Percentiles rank a stretch among this genome's conserved stretches.
These are phyloP conservation scores for Coriaria nepalensis DNA, from an alignment of 306 rosid genomes.

Conservation along the genomic window DNA sequence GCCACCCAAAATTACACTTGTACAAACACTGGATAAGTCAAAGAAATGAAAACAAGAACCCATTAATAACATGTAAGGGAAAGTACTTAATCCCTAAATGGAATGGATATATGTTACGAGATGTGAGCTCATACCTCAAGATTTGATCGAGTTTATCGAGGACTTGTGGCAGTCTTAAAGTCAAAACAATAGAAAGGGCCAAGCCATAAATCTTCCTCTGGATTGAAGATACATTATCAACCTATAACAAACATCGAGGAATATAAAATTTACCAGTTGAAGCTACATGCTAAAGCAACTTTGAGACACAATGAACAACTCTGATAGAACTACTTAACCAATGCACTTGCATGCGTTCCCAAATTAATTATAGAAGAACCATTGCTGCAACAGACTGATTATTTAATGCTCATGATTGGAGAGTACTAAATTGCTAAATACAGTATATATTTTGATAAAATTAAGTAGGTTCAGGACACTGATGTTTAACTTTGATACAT, in stretches of 20 bases:
- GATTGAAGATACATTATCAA: conserved; percentile 70
- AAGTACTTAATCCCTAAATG: conserved; percentile 8
- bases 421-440: too few species aligned
- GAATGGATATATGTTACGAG: conserved; percentile 11
- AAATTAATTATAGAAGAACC: too few species aligned
- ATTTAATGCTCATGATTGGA: too few species aligned
- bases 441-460: too few species aligned
- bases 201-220: conserved; percentile 81
- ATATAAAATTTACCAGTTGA: conserved; percentile 1
- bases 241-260: conserved; percentile 56
- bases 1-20: conserved; percentile 68
- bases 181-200: conserved; percentile 79
- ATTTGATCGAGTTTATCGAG: conserved; percentile 89
- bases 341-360: too few species aligned
- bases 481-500: too few species aligned
- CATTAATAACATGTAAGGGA: conserved; percentile 5
- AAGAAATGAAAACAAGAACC: conserved; percentile 10
- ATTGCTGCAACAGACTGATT: too few species aligned
- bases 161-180: conserved; percentile 83
- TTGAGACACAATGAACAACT: conserved; percentile 4
- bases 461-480: too few species aligned
- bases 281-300: conserved; percentile 9
- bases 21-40: conserved; percentile 61
- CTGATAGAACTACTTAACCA: background rate
- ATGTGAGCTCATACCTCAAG: conserved; percentile 62